Evolutionary conservation across 352 stramenopile genomes (phyloP).

Genomic region (Phytophthora pini): DNA sequence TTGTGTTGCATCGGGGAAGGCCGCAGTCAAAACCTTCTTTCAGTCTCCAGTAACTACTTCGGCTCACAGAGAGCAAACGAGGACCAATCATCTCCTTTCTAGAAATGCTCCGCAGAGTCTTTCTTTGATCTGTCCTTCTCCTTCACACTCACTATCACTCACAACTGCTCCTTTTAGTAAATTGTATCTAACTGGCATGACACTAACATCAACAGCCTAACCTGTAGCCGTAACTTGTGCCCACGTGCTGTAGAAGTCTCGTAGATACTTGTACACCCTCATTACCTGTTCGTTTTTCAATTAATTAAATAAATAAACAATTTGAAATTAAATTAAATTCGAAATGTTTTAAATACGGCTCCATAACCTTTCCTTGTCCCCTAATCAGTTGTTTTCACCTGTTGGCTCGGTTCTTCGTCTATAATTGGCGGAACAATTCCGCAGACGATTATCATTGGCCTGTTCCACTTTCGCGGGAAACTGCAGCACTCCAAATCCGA

Average conservation of each 20-base stretch:
- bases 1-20: neutral
- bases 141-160: neutral
- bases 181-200: neutral
- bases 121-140: neutral
- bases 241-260: too few relatives aligned
- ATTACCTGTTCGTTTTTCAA: too few relatives aligned
- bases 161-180: neutral
- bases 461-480: slow-evolving; percentile 26
- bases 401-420: slow-evolving; percentile 11
- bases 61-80: neutral
- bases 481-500: slow-evolving; percentile 27
- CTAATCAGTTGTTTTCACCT: slow-evolving; percentile 33
- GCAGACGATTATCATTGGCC: slow-evolving; percentile 22
- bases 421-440: slow-evolving; percentile 43
- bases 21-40: neutral
- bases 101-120: neutral
- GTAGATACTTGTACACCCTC: too few relatives aligned
- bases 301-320: too few relatives aligned
- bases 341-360: slow-evolving; percentile 20
- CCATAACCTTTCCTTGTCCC: slow-evolving; percentile 28
- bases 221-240: too few relatives aligned
- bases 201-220: neutral
- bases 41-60: neutral
- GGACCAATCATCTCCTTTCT: neutral
- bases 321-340: slow-evolving; percentile 2